Evolutionary conservation across 2,329 filamentous ascomycete species (phyloP).

Genomic region (Diaporthe caulivora): DNA sequence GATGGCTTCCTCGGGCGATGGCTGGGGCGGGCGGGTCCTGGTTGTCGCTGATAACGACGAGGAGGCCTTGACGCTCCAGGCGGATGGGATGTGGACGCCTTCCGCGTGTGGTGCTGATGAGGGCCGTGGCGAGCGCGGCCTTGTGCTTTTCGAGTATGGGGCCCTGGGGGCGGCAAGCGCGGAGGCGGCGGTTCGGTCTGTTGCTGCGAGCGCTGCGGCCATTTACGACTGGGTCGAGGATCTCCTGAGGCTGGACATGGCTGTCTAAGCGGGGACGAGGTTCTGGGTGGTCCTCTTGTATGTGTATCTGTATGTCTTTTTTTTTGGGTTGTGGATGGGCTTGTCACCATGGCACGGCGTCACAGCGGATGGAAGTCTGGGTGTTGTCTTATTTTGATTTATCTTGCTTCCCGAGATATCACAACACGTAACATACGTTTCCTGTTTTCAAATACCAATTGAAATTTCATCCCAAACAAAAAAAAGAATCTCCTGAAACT

Average conservation of each 20-base stretch:
- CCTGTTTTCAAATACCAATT: neutral
- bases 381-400: neutral
- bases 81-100: constrained; percentile 30
- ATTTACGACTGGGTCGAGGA: constrained; percentile 44
- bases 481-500: neutral
- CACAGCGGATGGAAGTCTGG: neutral
- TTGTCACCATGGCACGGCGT: constrained; percentile 26
- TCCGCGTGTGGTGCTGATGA: neutral
- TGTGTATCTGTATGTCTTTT: neutral
- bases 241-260: constrained; percentile 23
- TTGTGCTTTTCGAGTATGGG: constrained; percentile 26
- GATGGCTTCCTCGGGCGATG: neutral
- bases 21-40: neutral
- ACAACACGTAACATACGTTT: constrained; percentile 2
- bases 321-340: constrained; percentile 10
- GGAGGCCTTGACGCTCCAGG: neutral
- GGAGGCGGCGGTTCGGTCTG: neutral
- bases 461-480: constrained; percentile 18
- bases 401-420: constrained; percentile 15
- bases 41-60: constrained; percentile 23
- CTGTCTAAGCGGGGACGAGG: neutral
- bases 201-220: neutral
- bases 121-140: neutral
- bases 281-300: neutral
- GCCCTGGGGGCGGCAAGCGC: neutral